Conservation (phyloP, 2,329 filamentous ascomycete genomes). For the Exutisphaerella laricina region DNA sequence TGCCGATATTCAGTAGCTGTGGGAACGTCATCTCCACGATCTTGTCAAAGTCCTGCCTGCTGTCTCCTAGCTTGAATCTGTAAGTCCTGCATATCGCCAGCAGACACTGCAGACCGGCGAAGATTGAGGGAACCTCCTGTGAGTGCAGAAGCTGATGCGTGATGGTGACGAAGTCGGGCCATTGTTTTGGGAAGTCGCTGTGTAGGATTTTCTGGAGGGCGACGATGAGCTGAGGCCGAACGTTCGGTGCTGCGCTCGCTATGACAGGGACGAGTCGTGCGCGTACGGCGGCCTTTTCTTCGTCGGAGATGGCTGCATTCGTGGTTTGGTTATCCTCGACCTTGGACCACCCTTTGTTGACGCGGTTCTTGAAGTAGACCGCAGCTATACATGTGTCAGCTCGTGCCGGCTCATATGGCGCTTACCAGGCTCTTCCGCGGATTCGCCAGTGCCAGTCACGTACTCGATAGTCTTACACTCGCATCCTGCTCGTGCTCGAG, state of each 20-base stretch:
- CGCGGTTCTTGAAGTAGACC: constrained; percentile 96
- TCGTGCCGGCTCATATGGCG: constrained; percentile 2
- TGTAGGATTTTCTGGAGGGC: constrained; percentile 94
- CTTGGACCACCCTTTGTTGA: constrained; percentile 84
- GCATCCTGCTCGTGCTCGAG: constrained; percentile 81
- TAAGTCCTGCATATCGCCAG: constrained; percentile 94
- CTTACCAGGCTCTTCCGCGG: background rate
- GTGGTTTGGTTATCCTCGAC: constrained; percentile 60
- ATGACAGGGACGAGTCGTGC: constrained; percentile 85
- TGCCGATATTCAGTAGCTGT: constrained; percentile 77
- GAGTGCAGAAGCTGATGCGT: constrained; percentile 83
- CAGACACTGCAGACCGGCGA: constrained; percentile 89
- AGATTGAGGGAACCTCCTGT: constrained; percentile 78
- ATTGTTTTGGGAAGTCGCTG: constrained; percentile 88
- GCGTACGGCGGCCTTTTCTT: constrained; percentile 81
- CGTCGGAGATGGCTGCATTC: constrained; percentile 66
- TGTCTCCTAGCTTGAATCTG: constrained; percentile 82
- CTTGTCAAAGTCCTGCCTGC: constrained; percentile 81
- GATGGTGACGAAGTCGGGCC: constrained; percentile 91
- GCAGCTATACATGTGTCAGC: constrained; percentile 56
- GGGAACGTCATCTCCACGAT: constrained; percentile 91
- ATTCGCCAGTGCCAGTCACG: constrained; percentile 13
- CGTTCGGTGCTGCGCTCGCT: constrained; percentile 63
- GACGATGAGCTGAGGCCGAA: constrained; percentile 89
- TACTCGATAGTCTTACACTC: constrained; percentile 83